Conservation (phyloP, 257 asterid genomes). For the Henckelia pumila region DNA sequence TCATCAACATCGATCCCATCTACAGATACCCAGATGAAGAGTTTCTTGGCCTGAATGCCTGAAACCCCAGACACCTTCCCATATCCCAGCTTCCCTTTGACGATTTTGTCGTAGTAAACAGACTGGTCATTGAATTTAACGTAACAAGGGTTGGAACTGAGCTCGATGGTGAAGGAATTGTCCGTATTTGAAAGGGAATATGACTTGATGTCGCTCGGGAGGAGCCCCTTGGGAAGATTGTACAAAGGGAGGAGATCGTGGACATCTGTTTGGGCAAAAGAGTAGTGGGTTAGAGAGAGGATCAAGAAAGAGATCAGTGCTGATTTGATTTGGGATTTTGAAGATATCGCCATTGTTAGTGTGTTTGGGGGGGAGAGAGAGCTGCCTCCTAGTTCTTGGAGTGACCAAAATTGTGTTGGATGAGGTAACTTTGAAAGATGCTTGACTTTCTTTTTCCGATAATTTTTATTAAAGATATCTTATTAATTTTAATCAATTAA, state of each 20-base stretch:
- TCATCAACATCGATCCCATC: conserved; percentile 57
- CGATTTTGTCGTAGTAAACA: conserved; percentile 47
- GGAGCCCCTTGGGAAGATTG: conserved; percentile 50
- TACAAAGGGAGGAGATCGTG: conserved; percentile 45
- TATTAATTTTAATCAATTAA: no score
- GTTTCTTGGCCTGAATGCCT: conserved; percentile 66
- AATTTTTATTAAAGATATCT: no score
- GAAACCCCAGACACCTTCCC: conserved; percentile 58
- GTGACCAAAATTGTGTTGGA: no score
- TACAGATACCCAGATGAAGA: conserved; percentile 64
- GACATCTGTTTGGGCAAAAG: conserved; percentile 29
- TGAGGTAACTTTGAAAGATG: no score
- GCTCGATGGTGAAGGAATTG: conserved; percentile 41
- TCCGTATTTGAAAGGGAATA: conserved; percentile 37
- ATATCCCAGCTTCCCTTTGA: conserved; percentile 54
- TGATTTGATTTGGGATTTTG: conserved; percentile 15
- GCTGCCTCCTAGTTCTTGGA: no score
- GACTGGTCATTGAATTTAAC: conserved; percentile 51
- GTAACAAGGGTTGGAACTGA: conserved; percentile 51
- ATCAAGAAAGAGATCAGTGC: conserved; percentile 31
- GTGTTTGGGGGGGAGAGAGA: no score
- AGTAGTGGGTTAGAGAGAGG: conserved; percentile 28
- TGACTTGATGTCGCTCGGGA: conserved; percentile 42
- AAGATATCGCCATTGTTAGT: conserved; percentile 30
- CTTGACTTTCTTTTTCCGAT: no score